phyloP scores from a whole-genome alignment of 768 basidiomycete species.

The Obba rivulosa region DNA sequence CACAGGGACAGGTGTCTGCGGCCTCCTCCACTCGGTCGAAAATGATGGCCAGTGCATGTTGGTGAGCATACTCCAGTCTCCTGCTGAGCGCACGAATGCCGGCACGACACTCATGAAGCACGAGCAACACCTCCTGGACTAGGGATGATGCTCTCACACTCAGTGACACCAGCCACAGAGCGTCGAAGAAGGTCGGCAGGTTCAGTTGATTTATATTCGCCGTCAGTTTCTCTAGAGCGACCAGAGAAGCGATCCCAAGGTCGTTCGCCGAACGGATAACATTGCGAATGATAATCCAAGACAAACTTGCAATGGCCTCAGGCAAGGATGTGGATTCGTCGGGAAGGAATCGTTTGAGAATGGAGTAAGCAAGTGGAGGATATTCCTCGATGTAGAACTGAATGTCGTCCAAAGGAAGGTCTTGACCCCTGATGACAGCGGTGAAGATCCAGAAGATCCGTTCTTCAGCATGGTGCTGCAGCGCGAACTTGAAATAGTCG shows the following conservation, averaged over 20 bases:
- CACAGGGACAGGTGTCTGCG: conserved; percentile 60
- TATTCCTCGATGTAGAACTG: conserved; percentile 41
- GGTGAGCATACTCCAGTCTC: conserved; percentile 42
- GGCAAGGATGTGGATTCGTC: conserved; percentile 28
- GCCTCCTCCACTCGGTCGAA: conserved; percentile 68
- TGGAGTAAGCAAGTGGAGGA: conserved; percentile 49
- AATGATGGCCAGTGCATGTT: conserved; percentile 49
- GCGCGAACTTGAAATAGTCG: conserved; percentile 26
- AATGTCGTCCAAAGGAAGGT: conserved; percentile 27
- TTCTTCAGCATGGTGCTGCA: conserved; percentile 49
- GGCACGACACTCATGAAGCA: conserved; percentile 46
- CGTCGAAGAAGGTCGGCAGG: conserved; percentile 41
- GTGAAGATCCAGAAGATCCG: conserved; percentile 50
- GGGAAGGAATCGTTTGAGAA: conserved; percentile 45
- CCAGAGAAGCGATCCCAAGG: conserved; percentile 50
- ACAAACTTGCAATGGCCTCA: conserved; percentile 22
- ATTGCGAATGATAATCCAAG: conserved; percentile 35
- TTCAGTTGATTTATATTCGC: conserved; percentile 36
- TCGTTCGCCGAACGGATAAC: conserved; percentile 52
- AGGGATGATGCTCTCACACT: conserved; percentile 46
- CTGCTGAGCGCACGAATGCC: conserved; percentile 17
- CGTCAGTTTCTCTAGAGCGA: conserved; percentile 52
- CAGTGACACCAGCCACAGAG: conserved; percentile 47
- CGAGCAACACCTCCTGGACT: conserved; percentile 55
- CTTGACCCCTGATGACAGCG: conserved; percentile 24